Evolutionary conservation across 495 filamentous ascomycete species (phyloP).

Genomic region (Haplographium delicatum): DNA sequence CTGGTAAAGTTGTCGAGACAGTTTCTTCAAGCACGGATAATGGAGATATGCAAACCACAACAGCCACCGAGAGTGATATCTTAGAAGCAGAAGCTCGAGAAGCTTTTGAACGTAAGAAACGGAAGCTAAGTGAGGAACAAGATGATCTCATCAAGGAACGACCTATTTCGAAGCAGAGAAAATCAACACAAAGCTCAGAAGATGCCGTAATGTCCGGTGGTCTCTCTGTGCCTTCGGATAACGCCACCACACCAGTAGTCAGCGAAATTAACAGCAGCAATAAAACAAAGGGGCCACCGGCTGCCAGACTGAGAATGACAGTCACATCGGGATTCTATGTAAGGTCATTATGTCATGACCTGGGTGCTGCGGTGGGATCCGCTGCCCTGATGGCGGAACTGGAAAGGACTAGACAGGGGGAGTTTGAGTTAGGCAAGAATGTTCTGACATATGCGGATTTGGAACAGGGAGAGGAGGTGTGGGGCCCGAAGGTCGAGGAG

Average conservation of each 20-base stretch:
- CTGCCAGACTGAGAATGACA: constrained; percentile 79
- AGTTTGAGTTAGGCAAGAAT: constrained; percentile 65
- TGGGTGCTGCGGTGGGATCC: constrained; percentile 77
- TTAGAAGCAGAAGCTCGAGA: constrained; percentile 26
- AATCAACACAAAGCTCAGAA: constrained; percentile 25
- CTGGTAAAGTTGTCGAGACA: too few species aligned
- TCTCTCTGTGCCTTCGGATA: constrained; percentile 23
- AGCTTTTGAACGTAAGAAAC: constrained; percentile 41
- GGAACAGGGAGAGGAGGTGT: constrained; percentile 69
- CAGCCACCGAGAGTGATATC: neutral
- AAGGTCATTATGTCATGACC: constrained; percentile 84
- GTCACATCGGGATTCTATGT: constrained; percentile 98
- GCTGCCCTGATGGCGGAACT: constrained; percentile 84
- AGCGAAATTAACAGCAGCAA: too few species aligned
- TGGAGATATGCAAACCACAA: too few species aligned
- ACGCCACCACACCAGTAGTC: neutral
- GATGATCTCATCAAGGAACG: constrained; percentile 32
- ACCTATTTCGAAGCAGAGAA: constrained; percentile 28
- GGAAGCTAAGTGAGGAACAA: constrained; percentile 33
- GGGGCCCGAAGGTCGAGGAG: constrained; percentile 67
- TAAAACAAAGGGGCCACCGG: constrained; percentile 59
- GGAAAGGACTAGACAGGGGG: constrained; percentile 71
- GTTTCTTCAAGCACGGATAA: too few species aligned
- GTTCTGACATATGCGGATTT: constrained; percentile 82
- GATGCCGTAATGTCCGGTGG: constrained; percentile 48